Percentiles rank a stretch among this genome's conserved stretches.
phyloP scores from a whole-genome alignment of 768 basidiomycete genomes.

The Kwoniella sp. region DNA sequence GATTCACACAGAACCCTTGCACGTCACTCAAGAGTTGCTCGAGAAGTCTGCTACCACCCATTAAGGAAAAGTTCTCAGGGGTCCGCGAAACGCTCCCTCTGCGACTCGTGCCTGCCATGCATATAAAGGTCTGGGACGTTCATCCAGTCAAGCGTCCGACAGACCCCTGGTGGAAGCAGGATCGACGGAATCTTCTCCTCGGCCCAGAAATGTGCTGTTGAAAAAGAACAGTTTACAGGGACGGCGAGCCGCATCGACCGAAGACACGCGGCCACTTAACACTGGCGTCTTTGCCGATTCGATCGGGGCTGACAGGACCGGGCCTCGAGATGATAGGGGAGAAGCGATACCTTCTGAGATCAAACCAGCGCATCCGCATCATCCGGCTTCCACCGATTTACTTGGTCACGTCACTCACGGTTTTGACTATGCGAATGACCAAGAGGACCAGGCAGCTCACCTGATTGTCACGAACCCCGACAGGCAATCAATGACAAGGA shows the following conservation, averaged over 20 bases:
- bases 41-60: too few species aligned
- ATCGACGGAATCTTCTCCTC: conserved; percentile 13
- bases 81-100: conserved; percentile 9
- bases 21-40: too few species aligned
- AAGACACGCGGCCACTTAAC: neutral
- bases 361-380: too few species aligned
- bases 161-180: too few species aligned
- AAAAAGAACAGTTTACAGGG: conserved; percentile 15
- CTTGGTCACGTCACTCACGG: too few species aligned
- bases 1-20: too few species aligned
- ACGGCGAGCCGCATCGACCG: neutral
- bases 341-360: too few species aligned
- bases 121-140: too few species aligned
- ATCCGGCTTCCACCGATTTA: too few species aligned
- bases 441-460: neutral
- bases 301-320: neutral
- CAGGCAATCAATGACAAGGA: neutral
- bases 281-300: neutral
- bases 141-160: neutral
- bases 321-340: neutral
- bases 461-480: conserved; percentile 4
- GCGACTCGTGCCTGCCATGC: too few species aligned
- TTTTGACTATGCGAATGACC: neutral
- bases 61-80: neutral
- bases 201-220: conserved; percentile 14